Evolutionary conservation across 768 basidiomycete species (phyloP), one percentile per base, ranked within the genome.

Genomic region (Termitomyces eurrhizus): DNA sequence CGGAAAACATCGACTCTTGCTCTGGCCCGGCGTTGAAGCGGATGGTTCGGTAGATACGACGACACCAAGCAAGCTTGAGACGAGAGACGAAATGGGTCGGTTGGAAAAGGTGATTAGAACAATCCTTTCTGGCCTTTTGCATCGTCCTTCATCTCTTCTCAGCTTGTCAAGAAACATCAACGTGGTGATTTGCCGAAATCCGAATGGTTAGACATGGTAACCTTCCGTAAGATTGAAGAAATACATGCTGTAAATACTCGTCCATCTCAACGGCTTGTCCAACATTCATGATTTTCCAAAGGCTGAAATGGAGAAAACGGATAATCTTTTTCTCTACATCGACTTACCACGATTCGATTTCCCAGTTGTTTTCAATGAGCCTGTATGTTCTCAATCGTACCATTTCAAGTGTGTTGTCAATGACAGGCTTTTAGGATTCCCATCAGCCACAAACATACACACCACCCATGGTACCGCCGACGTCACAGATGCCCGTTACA

Each of bases 291-390:
- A 14, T 51, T 7, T 16, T 35, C 12, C 14, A 44, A 64, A 98
- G 93, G 87, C 88, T 7, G 95, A 97, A 73, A 87, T 93, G 0
- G 87, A 87, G 64, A 95, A 94, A 72, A 96, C 95, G 0, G 87
- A 95, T 60, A 92, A 93, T 67, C 78, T 98, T n/a, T 98, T 92
- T 72, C 82, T 98, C 12, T 98, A 98, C 72, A 88, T 98, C 48
- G 97, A 98, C 75, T 72, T 98, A 29, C 97, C 95, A 1, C 85
- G 93, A 39, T 99, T 98, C 69, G 96, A 98, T 70, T 98, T 98
- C 70, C 97, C 97, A 0, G 90, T 99, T 21, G 88, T 98, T 57
- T 99, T 91, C 72, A 92, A 89, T 64, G 96, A 99, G 76, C 85
- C 90, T 9, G 92, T 90, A 45, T 65, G 87, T 77, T 11, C 7